Conservation (phyloP, 1,139 yeast genomes). For the Suhomyces chickasaworum region DNA sequence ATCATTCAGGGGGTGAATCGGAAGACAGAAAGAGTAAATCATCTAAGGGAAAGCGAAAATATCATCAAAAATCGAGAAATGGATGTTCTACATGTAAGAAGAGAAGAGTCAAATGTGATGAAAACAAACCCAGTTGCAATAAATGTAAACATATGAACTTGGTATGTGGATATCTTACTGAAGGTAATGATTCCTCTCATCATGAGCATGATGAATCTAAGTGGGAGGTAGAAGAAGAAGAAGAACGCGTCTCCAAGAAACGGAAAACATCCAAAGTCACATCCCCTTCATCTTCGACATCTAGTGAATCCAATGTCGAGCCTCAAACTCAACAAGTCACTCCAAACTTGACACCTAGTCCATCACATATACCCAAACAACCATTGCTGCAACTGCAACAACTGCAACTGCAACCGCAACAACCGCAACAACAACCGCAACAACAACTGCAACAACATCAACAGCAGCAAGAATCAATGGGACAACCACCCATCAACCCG, state of each 20-base stretch:
- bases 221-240: conserved; percentile 5
- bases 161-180: conserved; percentile 59
- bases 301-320: conserved; percentile 9
- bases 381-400: too few relatives aligned
- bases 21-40: conserved; percentile 17
- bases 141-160: conserved; percentile 79
- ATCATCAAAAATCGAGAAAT: conserved; percentile 81
- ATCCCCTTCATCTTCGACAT: conserved; percentile 10
- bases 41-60: conserved; percentile 58
- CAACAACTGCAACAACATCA: too few relatives aligned
- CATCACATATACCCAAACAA: conserved; percentile 5
- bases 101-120: conserved; percentile 92
- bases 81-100: conserved; percentile 90
- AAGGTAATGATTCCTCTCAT: conserved; percentile 23
- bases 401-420: too few relatives aligned
- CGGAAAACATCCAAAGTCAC: conserved; percentile 8
- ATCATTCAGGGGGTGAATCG: conserved; percentile 1
- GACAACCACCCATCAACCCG: conserved; percentile 2
- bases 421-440: too few relatives aligned
- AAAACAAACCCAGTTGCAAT: conserved; percentile 72
- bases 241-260: conserved; percentile 11
- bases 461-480: conserved; percentile 1
- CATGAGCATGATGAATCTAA: conserved; percentile 8
- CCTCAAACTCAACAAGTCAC: conserved; percentile 17
- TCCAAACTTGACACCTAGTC: conserved; percentile 20